Evolutionary conservation across 1,139 yeast species (phyloP), one percentile per base, ranked within the genome.

Genomic region (Sugiyamaella castrensis): DNA sequence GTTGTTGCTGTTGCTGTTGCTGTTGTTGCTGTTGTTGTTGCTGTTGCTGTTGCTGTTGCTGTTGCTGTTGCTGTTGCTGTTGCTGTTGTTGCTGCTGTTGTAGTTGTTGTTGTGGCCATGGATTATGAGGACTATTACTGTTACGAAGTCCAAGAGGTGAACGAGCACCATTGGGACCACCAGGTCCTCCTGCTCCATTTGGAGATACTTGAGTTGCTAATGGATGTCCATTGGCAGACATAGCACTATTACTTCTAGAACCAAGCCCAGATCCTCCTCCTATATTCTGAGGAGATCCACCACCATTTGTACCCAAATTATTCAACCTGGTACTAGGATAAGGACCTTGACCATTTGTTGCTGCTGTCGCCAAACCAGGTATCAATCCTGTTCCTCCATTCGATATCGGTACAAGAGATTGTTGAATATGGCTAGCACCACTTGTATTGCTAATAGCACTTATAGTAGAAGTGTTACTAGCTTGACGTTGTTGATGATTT

Each of bases 401-500:
- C 5, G 24, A 19, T 19, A 19, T 19, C 24, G 24, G 24, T 19
- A 19, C 24, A 19, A 19, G 24, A 19, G 24, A 19, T 19, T 19
- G 24, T 19, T 19, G 24, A 19, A 19, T 19, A 19, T 19, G 40
- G 31, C 12, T 46, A 50, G 9, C n/a, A 28, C 27, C 33, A 15
- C 33, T 41, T 5, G 34, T 16, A 27, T 41, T 43, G 37, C 33
- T 37, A 38, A 41, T 45, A 34, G 41, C 37, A 38, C 47, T 45
- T 12, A 40, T 39, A 13, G 53, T 48, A 7, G 53, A 50, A 4
- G 50, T 38, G 8, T 33, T 40, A 26, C 50, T 43, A 34, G 41
- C 50, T 24, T 50, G 51, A 2, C 52, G 44, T 30, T 40, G 46
- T 4, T 37, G 47, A 12, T 41, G 13, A 9, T 13, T 41, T n/a